Percentiles rank a stretch among this genome's conserved stretches.
Evolutionary conservation across 202 grass and related monocot species (phyloP).

Genomic region (Brachypodium distachyon): DNA sequence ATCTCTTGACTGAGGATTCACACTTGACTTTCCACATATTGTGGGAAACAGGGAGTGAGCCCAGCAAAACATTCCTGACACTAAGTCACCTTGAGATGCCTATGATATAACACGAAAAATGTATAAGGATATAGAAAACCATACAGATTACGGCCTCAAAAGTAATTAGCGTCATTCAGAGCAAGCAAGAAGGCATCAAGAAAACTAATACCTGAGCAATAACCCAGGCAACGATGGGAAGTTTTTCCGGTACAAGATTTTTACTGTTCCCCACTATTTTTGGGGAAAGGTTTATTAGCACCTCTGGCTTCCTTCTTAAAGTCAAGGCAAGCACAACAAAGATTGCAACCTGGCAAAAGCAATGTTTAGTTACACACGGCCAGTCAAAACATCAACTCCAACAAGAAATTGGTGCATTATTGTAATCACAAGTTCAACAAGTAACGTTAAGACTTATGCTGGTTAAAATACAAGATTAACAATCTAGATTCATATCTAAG

Average conservation of each 20-base stretch:
- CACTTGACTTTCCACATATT: slow-evolving; percentile 67
- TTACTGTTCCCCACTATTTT: slow-evolving; percentile 76
- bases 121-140: neutral
- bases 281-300: slow-evolving; percentile 44
- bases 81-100: slow-evolving; percentile 88
- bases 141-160: neutral
- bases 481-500: neutral
- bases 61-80: slow-evolving; percentile 78
- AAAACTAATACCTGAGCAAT: slow-evolving; percentile 70
- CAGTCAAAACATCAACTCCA: neutral
- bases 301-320: slow-evolving; percentile 81
- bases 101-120: slow-evolving; percentile 15
- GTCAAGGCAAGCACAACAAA: slow-evolving; percentile 87
- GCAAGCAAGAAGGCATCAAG: neutral
- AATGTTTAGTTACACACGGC: neutral
- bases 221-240: slow-evolving; percentile 80
- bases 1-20: slow-evolving; percentile 78
- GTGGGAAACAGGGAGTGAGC: slow-evolving; percentile 86
- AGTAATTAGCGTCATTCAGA: neutral
- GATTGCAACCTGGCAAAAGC: slow-evolving; percentile 68
- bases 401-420: neutral
- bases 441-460: neutral
- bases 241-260: slow-evolving; percentile 84
- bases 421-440: neutral
- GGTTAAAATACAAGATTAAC: neutral